Conservation (phyloP, 768 basidiomycete species). For the Boletus patriciae region DNA sequence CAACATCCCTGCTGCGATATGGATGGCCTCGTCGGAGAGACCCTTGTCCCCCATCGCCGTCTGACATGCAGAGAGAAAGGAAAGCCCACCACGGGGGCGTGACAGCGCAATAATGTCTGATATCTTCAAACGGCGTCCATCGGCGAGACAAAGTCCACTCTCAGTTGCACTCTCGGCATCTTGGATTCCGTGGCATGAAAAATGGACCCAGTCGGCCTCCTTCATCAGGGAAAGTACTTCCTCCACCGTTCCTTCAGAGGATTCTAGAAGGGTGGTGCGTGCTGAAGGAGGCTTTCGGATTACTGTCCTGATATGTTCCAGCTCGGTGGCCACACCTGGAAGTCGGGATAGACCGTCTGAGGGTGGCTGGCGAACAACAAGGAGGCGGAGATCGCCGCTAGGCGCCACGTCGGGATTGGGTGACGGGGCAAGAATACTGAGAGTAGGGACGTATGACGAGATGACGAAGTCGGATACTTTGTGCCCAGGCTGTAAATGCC, state of each 20-base stretch:
- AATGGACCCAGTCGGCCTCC: too few species aligned
- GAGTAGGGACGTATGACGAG: too few species aligned
- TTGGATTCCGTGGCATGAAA: neutral
- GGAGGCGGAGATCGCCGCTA: too few species aligned
- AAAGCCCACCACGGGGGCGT: constrained; percentile 29
- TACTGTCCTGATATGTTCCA: constrained; percentile 22
- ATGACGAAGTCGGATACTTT: too few species aligned
- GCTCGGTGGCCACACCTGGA: constrained; percentile 8
- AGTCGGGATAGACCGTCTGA: neutral
- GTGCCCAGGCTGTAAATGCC: too few species aligned
- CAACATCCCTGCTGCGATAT: constrained; percentile 33
- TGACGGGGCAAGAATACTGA: too few species aligned
- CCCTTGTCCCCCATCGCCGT: constrained; percentile 8
- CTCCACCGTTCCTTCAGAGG: neutral
- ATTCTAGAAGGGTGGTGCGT: neutral
- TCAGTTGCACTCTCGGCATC: neutral
- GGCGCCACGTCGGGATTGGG: too few species aligned
- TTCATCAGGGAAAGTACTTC: neutral
- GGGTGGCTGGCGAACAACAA: too few species aligned
- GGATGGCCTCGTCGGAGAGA: too few species aligned
- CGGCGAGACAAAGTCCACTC: neutral
- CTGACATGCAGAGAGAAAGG: constrained; percentile 47
- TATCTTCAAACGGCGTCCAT: neutral
- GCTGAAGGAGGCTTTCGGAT: neutral
- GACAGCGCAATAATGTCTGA: constrained; percentile 2